Evolutionary conservation across 495 filamentous ascomycete species (phyloP).

Genomic region (Evernia prunastri): DNA sequence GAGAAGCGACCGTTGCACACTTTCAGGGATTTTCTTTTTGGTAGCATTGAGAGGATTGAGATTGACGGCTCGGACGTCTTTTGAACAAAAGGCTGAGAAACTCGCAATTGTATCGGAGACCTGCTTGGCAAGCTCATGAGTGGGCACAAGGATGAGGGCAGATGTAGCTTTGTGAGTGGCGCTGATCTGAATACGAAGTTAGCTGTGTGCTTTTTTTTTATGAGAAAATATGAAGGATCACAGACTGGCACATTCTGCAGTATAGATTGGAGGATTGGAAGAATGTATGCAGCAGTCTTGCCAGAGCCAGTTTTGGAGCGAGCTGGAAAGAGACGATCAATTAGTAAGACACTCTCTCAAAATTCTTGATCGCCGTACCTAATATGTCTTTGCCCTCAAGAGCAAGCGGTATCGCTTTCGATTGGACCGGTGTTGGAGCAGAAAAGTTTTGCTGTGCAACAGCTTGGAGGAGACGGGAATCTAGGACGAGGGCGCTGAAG

Average conservation of each 20-base stretch:
- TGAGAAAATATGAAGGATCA: slow-evolving; percentile 9
- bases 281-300: slow-evolving; percentile 95
- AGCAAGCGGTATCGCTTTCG: slow-evolving; percentile 79
- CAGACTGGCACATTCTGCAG: slow-evolving; percentile 67
- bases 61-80: slow-evolving; percentile 74
- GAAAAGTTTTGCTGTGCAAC: slow-evolving; percentile 77
- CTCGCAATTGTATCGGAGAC: slow-evolving; percentile 66
- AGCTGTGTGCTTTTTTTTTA: not conserved
- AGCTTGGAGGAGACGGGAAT: slow-evolving; percentile 78
- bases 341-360: not conserved
- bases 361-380: slow-evolving; percentile 36
- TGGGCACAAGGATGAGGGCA: slow-evolving; percentile 85
- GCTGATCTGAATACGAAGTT: slow-evolving; percentile 31
- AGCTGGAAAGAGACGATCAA: slow-evolving; percentile 39
- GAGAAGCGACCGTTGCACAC: slow-evolving; percentile 74
- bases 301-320: slow-evolving; percentile 90
- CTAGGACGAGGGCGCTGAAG: slow-evolving; percentile 62
- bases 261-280: slow-evolving; percentile 77
- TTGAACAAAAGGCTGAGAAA: slow-evolving; percentile 74
- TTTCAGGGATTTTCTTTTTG: slow-evolving; percentile 67
- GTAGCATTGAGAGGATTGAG: slow-evolving; percentile 47
- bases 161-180: slow-evolving; percentile 45
- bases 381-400: slow-evolving; percentile 88
- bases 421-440: slow-evolving; percentile 78
- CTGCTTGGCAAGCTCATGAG: slow-evolving; percentile 87